Conservation (phyloP, 2,329 filamentous ascomycete genomes). For the Pyricularia grisea region DNA sequence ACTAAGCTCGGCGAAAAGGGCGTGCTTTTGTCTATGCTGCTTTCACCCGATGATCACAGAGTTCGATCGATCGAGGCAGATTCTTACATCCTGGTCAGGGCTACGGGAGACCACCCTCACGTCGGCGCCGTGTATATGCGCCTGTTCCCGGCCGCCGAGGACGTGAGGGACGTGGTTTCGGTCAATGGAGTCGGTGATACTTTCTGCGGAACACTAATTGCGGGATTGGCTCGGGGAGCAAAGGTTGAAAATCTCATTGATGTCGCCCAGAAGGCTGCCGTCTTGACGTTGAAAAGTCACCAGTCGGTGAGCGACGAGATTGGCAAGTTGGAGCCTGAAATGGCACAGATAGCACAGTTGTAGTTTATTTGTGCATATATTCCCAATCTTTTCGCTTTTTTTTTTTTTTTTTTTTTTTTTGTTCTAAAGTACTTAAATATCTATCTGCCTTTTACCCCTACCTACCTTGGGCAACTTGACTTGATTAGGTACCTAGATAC, state of each 20-base stretch:
- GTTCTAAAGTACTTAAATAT: not conserved
- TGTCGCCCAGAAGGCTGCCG: constrained; percentile 72
- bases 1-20: constrained; percentile 74
- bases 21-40: constrained; percentile 64
- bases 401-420: not conserved
- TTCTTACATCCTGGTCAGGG: constrained; percentile 63
- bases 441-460: no score
- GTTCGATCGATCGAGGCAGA: constrained; percentile 53
- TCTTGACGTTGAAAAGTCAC: constrained; percentile 64
- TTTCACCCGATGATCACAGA: constrained; percentile 58
- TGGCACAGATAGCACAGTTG: constrained; percentile 11
- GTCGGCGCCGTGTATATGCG: constrained; percentile 78
- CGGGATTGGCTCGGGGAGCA: constrained; percentile 57
- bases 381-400: not conserved
- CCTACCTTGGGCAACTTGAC: no score
- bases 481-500: no score
- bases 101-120: constrained; percentile 37
- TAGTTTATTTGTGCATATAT: not conserved
- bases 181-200: constrained; percentile 96
- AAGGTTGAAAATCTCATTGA: constrained; percentile 55
- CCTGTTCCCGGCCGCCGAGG: constrained; percentile 56
- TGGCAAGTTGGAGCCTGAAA: constrained; percentile 11
- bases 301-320: constrained; percentile 50
- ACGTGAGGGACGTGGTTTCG: constrained; percentile 65
- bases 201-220: constrained; percentile 76